Conservation (phyloP, 2,329 filamentous ascomycete species). For the Neonectria hederae region DNA sequence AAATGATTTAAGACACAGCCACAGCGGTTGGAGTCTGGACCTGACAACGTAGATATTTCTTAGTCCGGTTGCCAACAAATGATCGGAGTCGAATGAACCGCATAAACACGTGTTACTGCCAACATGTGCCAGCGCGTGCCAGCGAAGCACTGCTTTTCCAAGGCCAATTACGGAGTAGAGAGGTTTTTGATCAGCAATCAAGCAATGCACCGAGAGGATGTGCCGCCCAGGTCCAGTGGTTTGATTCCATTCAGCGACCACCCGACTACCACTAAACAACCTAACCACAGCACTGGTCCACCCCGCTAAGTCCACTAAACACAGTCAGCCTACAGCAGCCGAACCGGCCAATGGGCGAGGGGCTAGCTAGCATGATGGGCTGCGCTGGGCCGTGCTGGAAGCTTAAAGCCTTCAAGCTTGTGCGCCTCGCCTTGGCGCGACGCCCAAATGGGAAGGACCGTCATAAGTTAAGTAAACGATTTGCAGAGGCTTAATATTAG, state of each 20-base stretch:
- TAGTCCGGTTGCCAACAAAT: not conserved
- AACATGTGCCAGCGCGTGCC: not conserved
- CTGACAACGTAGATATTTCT: not conserved
- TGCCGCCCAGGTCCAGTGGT: not conserved
- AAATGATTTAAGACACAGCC: not conserved
- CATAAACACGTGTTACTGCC: not conserved
- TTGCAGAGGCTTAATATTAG: not conserved
- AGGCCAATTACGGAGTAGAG: too few relatives aligned
- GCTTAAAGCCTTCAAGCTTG: constrained; percentile 2
- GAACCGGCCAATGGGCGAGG: not conserved
- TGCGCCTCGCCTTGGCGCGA: constrained; percentile 3
- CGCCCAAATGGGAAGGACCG: not conserved
- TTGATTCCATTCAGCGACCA: not conserved
- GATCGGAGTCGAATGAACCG: not conserved
- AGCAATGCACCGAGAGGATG: too few relatives aligned
- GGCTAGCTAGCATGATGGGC: not conserved
- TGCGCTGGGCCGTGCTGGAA: not conserved
- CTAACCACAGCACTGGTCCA: not conserved
- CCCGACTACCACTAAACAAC: not conserved
- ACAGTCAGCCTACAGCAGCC: not conserved
- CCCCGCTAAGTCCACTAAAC: not conserved
- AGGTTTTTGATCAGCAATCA: too few relatives aligned
- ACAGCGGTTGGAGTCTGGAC: not conserved
- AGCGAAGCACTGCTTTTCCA: not conserved
- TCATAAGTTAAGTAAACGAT: too few relatives aligned